Evolutionary conservation across 768 basidiomycete species (phyloP).

Genomic region (Mycena galopus): DNA sequence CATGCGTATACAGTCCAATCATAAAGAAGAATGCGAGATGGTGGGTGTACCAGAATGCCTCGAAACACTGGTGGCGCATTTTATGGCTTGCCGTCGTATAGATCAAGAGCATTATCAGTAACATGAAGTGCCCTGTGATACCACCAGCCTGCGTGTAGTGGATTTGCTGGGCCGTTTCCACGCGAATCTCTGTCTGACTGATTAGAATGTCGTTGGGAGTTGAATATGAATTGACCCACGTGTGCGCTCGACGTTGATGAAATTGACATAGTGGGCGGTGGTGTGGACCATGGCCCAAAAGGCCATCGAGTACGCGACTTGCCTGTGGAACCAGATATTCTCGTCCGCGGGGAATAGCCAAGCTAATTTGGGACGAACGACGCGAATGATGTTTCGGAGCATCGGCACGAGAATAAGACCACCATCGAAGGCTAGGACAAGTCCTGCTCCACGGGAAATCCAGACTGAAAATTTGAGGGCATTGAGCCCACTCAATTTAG

Average conservation of each 20-base stretch:
- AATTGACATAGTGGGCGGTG: constrained; percentile 94
- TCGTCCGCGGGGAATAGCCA: constrained; percentile 94
- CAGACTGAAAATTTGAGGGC: constrained; percentile 87
- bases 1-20: constrained; percentile 90
- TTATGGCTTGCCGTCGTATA: constrained; percentile 92
- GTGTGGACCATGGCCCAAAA: constrained; percentile 95
- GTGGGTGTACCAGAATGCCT: constrained; percentile 97
- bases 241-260: constrained; percentile 89
- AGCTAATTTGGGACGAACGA: constrained; percentile 83
- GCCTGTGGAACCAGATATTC: constrained; percentile 95
- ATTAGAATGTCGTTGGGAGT: background rate
- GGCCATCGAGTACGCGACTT: constrained; percentile 94
- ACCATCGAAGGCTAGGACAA: constrained; percentile 91
- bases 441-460: constrained; percentile 91
- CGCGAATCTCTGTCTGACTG: constrained; percentile 75
- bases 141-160: constrained; percentile 92
- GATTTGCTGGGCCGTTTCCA: constrained; percentile 80
- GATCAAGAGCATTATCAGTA: constrained; percentile 92
- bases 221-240: constrained; percentile 62
- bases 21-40: constrained; percentile 96
- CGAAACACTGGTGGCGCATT: constrained; percentile 90
- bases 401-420: constrained; percentile 89
- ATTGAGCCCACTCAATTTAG: constrained; percentile 80
- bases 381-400: constrained; percentile 88
- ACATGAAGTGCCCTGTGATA: constrained; percentile 95